Evolutionary conservation across 1,284 basidiomycete genomes (phyloP).

Genomic region (Marasmius oreades): DNA sequence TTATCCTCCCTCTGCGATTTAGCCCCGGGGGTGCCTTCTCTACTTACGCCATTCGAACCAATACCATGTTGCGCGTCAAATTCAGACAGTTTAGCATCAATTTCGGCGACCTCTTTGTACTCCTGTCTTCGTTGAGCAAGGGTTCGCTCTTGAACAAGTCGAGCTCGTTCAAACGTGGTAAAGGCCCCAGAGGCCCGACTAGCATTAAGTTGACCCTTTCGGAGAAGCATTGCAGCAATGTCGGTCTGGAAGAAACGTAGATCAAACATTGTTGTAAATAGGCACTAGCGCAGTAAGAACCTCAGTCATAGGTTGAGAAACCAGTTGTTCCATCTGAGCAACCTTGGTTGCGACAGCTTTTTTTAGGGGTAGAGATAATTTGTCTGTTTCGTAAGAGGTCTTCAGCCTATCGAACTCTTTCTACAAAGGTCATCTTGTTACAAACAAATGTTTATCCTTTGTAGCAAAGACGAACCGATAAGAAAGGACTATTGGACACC

Average conservation of each 20-base stretch:
- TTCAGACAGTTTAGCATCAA: slow-evolving; percentile 62
- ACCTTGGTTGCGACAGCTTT: slow-evolving; percentile 63
- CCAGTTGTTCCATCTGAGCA: slow-evolving; percentile 55
- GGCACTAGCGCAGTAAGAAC: slow-evolving; percentile 34
- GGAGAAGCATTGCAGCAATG: slow-evolving; percentile 68
- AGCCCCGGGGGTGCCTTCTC: not conserved
- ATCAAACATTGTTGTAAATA: slow-evolving; percentile 3
- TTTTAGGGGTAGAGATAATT: slow-evolving; percentile 63
- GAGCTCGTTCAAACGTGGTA: slow-evolving; percentile 55
- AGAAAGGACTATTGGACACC: slow-evolving; percentile 70
- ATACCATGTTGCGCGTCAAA: slow-evolving; percentile 29
- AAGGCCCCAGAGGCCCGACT: slow-evolving; percentile 33
- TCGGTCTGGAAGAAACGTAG: slow-evolving; percentile 45
- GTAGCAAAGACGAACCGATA: slow-evolving; percentile 43
- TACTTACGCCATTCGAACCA: not conserved
- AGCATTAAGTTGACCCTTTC: slow-evolving; percentile 54
- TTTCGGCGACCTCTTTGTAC: slow-evolving; percentile 48
- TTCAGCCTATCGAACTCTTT: slow-evolving; percentile 70
- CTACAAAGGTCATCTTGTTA: slow-evolving; percentile 35
- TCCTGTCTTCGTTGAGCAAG: slow-evolving; percentile 74
- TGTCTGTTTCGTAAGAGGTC: slow-evolving; percentile 47
- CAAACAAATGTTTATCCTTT: not conserved
- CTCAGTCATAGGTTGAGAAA: slow-evolving; percentile 70
- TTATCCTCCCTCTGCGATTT: slow-evolving; percentile 32
- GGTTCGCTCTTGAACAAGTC: slow-evolving; percentile 62